Evolutionary conservation across 352 stramenopile genomes (phyloP), one percentile per base, ranked within the genome.

Genomic region (Phytophthora palmivora): DNA sequence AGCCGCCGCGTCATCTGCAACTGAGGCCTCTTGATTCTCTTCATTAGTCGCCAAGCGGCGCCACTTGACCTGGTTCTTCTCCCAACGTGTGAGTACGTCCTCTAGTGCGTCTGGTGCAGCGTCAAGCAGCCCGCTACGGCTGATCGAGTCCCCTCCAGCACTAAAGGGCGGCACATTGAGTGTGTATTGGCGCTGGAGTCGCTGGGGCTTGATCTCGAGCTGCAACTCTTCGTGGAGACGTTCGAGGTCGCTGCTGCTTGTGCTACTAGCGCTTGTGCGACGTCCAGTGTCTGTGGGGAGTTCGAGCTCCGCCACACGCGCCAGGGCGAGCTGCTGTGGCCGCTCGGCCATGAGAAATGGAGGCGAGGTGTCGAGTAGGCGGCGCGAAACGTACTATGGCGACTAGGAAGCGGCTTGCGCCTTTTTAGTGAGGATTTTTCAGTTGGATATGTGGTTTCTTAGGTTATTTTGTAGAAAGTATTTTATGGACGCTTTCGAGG

Each of bases 141-240:
- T 59, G 34, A 62, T 67, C 5, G 43, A 41, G n/a, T 48, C 49
- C n/a, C 53, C 53, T n/a, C 43, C 54, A 15, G 41, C 51, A 38
- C 69, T 71, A 30, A 63, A 72, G 1, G 81, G 78, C 3, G 72
- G 70, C n/a, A 93, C 84, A 36, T 86, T 93, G 50, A 95, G 65
- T 38, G 84, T 95, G 57, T 88, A 91, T 58, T 94, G 86, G 2
- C 86, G 79, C 58, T 89, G 63, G 19, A 94, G 56, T 16, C 84
- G 82, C 39, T 85, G 76, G 7, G 86, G 82, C 22, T 74, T 71
- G 42, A 92, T 88, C 61, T 92, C 84, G 15, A 89, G 72, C 30
- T 72, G 67, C 19, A 92, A 68, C 52, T 91, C 84, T 49, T 89
- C 84, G 56, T 78, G 80, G 4, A 92, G 63, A 36, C 79, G 58